A percentile compares a stretch with the other conserved stretches of the same genome.
These are phyloP conservation scores for Heliosperma pusillum DNA, from an alignment of 148 eudicot genomes.

Conservation along the genomic window DNA sequence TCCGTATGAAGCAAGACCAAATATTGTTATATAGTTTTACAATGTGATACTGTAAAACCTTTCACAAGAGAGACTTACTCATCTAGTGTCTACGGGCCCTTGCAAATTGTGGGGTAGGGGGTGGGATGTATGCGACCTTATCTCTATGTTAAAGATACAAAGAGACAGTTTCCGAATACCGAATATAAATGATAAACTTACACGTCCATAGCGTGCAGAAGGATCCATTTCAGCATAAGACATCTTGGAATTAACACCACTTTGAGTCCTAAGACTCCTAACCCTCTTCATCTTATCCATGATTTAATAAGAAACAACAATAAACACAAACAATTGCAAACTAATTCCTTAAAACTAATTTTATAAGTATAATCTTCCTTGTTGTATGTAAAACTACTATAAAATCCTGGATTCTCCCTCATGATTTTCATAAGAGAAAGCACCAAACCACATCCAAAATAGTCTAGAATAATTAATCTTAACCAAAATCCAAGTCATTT, in stretches of 20 bases:
- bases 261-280: constrained; percentile 25
- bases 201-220: constrained; percentile 62
- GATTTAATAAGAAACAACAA: constrained; percentile 10
- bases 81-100: background rate
- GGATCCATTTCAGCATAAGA: constrained; percentile 54
- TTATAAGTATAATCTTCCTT: background rate
- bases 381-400: constrained; percentile 26
- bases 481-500: constrained; percentile 70
- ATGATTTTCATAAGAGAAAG: constrained; percentile 65
- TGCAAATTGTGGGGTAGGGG: too few species aligned
- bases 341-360: background rate
- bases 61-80: too few species aligned
- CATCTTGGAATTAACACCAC: constrained; percentile 24
- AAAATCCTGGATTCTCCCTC: constrained; percentile 68
- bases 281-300: constrained; percentile 34
- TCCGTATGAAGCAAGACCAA: too few species aligned
- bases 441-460: constrained; percentile 70
- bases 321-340: background rate
- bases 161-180: background rate
- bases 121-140: too few species aligned
- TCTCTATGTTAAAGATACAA: too few species aligned
- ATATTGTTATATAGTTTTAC: too few species aligned
- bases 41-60: too few species aligned
- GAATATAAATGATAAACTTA: constrained; percentile 31
- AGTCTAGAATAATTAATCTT: constrained; percentile 70